These are phyloP conservation scores for Isatis tinctoria DNA, from an alignment of 345 rosid species.

Conservation along the genomic window DNA sequence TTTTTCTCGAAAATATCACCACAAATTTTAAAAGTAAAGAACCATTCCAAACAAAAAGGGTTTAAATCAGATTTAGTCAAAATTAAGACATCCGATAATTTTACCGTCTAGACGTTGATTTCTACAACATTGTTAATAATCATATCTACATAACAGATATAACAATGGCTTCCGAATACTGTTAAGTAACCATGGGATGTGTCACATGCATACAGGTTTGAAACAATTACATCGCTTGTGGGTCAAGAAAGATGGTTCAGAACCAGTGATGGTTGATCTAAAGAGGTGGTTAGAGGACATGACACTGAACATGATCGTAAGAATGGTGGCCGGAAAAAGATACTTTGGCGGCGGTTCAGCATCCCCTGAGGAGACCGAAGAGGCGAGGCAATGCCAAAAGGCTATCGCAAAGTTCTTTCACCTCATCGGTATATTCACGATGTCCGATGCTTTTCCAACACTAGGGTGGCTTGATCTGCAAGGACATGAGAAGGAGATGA, in stretches of 20 bases:
- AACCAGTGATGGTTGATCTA: conserved; percentile 39
- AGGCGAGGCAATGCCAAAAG: conserved; percentile 35
- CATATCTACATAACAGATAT: not conserved
- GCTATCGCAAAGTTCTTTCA: conserved; percentile 41
- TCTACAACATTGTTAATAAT: not conserved
- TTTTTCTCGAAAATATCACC: not conserved
- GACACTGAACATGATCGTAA: conserved; percentile 36
- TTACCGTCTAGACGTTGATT: not conserved
- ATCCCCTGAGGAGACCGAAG: conserved; percentile 18
- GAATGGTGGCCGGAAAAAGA: conserved; percentile 54
- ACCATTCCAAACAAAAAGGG: not conserved
- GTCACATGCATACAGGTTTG: conserved; percentile 23
- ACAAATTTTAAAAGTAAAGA: not conserved
- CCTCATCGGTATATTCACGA: conserved; percentile 46
- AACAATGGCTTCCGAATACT: not conserved
- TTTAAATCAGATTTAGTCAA: not conserved
- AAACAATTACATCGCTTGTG: conserved; percentile 34
- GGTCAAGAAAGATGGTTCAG: conserved; percentile 9
- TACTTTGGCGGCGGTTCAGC: conserved; percentile 25
- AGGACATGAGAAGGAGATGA: conserved; percentile 63
- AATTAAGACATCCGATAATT: not conserved
- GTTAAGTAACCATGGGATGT: conserved; percentile 11
- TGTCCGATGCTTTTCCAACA: conserved; percentile 56
- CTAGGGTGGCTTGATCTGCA: conserved; percentile 52
- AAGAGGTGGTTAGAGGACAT: conserved; percentile 43